These are phyloP conservation scores for Poterioochromonas sp. DNA, from an alignment of 352 stramenopile genomes.

Conservation along the genomic window DNA sequence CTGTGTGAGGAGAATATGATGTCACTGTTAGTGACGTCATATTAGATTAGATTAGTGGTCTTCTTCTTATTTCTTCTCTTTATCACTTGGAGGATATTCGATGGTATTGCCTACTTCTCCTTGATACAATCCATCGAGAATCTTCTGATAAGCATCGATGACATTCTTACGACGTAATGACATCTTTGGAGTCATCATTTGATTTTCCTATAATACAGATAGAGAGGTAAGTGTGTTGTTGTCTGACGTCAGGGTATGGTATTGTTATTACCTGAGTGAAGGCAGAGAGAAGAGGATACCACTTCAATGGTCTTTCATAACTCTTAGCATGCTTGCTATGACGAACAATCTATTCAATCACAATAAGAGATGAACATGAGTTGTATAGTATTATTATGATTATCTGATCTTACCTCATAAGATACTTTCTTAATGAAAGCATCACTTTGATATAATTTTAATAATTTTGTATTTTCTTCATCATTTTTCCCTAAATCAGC, in stretches of 20 bases:
- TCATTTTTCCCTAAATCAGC: not conserved
- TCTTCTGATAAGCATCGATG: constrained; percentile 62
- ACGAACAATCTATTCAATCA: not conserved
- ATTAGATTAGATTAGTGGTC: no score
- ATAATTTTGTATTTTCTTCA: not conserved
- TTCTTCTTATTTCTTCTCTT: no score
- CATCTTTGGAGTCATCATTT: constrained; percentile 85
- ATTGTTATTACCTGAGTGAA: not conserved
- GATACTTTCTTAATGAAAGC: not conserved
- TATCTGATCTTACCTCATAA: not conserved
- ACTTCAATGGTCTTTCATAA: not conserved
- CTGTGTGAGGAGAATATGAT: no score
- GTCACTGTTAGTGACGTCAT: no score
- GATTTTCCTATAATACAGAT: constrained; percentile 55
- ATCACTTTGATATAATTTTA: not conserved
- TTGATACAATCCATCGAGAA: constrained; percentile 70
- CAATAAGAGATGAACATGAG: not conserved
- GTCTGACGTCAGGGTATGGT: not conserved
- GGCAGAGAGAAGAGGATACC: not conserved
- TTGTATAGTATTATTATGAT: not conserved
- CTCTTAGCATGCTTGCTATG: not conserved
- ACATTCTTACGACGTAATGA: constrained; percentile 79
- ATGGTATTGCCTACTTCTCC: not conserved
- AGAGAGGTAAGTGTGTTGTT: not conserved
- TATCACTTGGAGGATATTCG: no score